These are phyloP conservation scores for Exsudoporus frostii DNA, from an alignment of 768 basidiomycete genomes.

Conservation along the genomic window DNA sequence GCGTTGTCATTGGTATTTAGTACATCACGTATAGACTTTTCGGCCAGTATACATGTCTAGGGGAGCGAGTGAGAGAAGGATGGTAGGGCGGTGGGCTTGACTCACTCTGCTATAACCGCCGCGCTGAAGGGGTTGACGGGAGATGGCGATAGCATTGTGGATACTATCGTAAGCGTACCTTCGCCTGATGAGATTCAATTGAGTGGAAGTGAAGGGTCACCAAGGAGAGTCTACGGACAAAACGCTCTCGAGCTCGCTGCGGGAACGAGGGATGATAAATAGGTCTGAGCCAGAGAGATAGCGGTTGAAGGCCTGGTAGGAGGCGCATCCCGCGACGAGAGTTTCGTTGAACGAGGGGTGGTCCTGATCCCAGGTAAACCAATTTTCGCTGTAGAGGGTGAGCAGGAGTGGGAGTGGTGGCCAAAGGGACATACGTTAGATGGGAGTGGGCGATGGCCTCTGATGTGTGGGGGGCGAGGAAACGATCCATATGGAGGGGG, in stretches of 20 bases:
- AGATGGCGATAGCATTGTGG: slow-evolving; percentile 73
- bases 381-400: slow-evolving; percentile 53
- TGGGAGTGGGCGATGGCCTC: slow-evolving; percentile 71
- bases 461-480: slow-evolving; percentile 68
- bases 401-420: slow-evolving; percentile 4
- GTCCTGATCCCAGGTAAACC: slow-evolving; percentile 66
- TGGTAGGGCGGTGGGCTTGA: background rate
- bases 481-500: slow-evolving; percentile 56
- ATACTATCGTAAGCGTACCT: slow-evolving; percentile 78
- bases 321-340: slow-evolving; percentile 73
- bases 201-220: background rate
- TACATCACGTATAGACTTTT: slow-evolving; percentile 66
- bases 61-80: background rate
- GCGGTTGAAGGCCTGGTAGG: slow-evolving; percentile 75
- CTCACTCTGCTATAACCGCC: slow-evolving; percentile 54
- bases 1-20: slow-evolving; percentile 69
- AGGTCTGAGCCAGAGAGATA: slow-evolving; percentile 71
- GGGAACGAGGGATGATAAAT: slow-evolving; percentile 63
- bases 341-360: slow-evolving; percentile 69
- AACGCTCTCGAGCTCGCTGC: slow-evolving; percentile 65
- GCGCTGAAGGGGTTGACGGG: slow-evolving; percentile 58
- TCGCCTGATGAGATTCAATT: slow-evolving; percentile 40
- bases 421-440: slow-evolving; percentile 49
- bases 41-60: slow-evolving; percentile 68
- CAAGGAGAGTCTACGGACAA: slow-evolving; percentile 45